Evolutionary conservation across 805 yeast genomes (phyloP).

Genomic region (Kuraishia molischiana): DNA sequence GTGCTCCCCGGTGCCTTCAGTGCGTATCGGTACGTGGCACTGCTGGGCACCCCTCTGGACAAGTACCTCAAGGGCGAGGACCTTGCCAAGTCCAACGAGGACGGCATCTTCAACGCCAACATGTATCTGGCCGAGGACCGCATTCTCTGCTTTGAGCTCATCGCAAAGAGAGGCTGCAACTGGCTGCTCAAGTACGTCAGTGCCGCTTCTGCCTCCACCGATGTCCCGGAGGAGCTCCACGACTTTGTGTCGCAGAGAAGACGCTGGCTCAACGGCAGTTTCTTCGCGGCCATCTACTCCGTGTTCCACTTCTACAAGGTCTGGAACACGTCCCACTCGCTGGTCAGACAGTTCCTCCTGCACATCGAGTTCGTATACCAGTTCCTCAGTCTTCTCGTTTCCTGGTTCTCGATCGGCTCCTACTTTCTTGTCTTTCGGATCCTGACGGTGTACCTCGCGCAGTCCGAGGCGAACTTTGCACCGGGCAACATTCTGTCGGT

Average conservation of each 20-base stretch:
- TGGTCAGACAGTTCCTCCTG: constrained; percentile 56
- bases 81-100: constrained; percentile 46
- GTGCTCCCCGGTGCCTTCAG: constrained; percentile 97
- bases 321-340: constrained; percentile 71
- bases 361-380: constrained; percentile 79
- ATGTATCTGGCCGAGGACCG: constrained; percentile 98
- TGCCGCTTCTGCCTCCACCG: constrained; percentile 86
- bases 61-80: constrained; percentile 92
- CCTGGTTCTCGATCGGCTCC: constrained; percentile 90
- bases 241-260: constrained; percentile 88
- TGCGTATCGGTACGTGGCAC: constrained; percentile 81
- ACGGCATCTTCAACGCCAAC: constrained; percentile 85
- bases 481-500: constrained; percentile 75
- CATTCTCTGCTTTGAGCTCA: constrained; percentile 87
- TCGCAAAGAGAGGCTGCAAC: constrained; percentile 65
- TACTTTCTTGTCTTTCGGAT: constrained; percentile 87
- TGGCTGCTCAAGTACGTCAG: constrained; percentile 84
- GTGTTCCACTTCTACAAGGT: constrained; percentile 67
- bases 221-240: constrained; percentile 83
- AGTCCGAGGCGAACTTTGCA: constrained; percentile 45
- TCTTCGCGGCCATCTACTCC: constrained; percentile 89
- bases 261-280: constrained; percentile 95
- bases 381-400: constrained; percentile 59
- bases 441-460: constrained; percentile 69
- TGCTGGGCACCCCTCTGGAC: constrained; percentile 80